These are phyloP conservation scores for Lomentospora prolificans DNA, from an alignment of 2,329 filamentous ascomycete species.

Conservation along the genomic window DNA sequence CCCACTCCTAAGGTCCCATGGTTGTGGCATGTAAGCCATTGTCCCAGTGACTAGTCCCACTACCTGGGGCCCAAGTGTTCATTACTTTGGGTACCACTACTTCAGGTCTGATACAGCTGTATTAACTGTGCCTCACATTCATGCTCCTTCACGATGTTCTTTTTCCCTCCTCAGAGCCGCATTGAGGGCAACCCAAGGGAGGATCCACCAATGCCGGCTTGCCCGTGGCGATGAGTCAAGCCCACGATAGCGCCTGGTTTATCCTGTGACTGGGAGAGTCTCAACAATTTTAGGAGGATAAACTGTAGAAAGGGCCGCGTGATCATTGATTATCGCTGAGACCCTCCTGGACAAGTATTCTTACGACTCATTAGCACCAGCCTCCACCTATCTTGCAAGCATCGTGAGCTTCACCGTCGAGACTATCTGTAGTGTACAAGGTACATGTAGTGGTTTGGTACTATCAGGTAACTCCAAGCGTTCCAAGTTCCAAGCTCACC, in stretches of 20 bases:
- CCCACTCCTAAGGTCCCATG: not conserved
- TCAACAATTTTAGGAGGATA: not conserved
- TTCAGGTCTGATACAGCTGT: not conserved
- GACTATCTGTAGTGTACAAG: not conserved
- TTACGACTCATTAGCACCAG: not conserved
- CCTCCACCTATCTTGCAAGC: not conserved
- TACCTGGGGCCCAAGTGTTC: not conserved
- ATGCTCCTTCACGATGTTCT: too few species aligned
- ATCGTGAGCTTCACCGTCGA: conserved; percentile 2
- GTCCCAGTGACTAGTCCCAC: not conserved
- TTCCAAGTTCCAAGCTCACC: not conserved
- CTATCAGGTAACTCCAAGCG: not conserved
- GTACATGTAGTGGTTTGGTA: not conserved
- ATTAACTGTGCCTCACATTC: too few species aligned
- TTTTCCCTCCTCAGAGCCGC: too few species aligned
- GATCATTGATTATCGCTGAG: not conserved
- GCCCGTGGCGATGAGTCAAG: not conserved
- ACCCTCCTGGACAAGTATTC: not conserved
- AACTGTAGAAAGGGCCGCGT: not conserved
- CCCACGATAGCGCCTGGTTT: not conserved
- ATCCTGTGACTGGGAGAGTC: not conserved
- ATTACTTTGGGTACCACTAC: too few species aligned
- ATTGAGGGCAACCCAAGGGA: too few species aligned
- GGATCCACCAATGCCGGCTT: not conserved
- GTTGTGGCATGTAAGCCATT: not conserved